Evolutionary conservation across 1,284 basidiomycete genomes (phyloP).

Genomic region (Boletus calvinii): DNA sequence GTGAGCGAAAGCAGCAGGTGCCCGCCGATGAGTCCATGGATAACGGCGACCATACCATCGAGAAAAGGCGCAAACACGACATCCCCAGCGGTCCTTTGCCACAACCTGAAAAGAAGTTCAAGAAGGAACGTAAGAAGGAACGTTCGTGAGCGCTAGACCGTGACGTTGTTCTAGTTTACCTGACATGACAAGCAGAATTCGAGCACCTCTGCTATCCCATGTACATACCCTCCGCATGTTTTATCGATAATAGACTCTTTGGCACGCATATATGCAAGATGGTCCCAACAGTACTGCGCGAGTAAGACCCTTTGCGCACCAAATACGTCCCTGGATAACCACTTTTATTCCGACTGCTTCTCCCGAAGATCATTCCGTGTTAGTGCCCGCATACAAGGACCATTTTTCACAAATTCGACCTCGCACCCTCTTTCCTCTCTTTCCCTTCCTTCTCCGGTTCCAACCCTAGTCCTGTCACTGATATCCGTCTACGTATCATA

Average conservation of each 20-base stretch:
- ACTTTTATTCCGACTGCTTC: not conserved
- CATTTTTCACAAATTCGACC: not conserved
- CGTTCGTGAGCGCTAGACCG: slow-evolving; percentile 1
- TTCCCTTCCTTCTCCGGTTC: not conserved
- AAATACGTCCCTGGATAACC: no score
- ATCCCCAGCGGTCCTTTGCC: not conserved
- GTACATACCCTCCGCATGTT: slow-evolving; percentile 17
- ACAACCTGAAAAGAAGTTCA: slow-evolving; percentile 1
- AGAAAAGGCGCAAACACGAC: not conserved
- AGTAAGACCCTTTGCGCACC: no score
- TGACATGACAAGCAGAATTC: not conserved
- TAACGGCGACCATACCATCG: not conserved
- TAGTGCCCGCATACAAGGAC: not conserved
- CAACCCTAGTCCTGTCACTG: not conserved
- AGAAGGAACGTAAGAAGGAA: slow-evolving; percentile 11
- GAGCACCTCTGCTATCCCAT: not conserved
- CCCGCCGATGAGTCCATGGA: not conserved
- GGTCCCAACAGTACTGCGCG: no score
- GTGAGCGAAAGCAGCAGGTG: not conserved
- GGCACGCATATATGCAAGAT: not conserved
- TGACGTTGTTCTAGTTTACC: not conserved
- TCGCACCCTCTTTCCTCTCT: not conserved
- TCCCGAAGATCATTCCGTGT: no score
- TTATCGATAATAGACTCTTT: not conserved
- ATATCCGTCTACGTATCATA: not conserved